Base-by-base conservation (phyloP, 352 stramenopile genomes). In the Phytophthora melonis region DNA sequence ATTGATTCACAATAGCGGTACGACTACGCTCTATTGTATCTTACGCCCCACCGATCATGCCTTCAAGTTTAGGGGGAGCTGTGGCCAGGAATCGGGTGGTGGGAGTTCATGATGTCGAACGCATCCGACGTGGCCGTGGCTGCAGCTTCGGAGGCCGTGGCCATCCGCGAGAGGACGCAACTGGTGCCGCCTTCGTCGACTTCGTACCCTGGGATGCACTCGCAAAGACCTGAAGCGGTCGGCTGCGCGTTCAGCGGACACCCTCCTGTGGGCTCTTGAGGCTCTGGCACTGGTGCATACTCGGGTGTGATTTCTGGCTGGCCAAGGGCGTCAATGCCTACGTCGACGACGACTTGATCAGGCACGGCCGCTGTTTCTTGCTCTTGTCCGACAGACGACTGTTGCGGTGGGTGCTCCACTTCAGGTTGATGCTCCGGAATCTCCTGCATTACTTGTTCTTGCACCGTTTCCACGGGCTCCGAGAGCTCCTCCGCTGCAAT, bases 161-260 rank as follows among this genome's bases (percentile, higher is more conserved):
- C 13, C 58, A 77, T 70, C 16, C 52, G 58, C 8, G 69, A 67
- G 11, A 81, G 70, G 6, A 89, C 77, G n/a, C 82, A 90, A 39
- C 25, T 62, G 18, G 53, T 74, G 5, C 63, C 78, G 23, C 61
- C 19, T 23, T 53, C 32, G 32, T 81, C 84, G 3, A 75, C 47
- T 23, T 81, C 72, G 54, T 82, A 92, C 2, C 77, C 81, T 11
- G 45, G 61, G 9, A 81, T 63, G 50, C 83, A 89, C 63, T 87
- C 83, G 57, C 83, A 90, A 13, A 81, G 58, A 1, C 80, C 82
- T 5, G 83, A 50, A 14, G 21, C 66, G 18, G 68, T 69, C 9
- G 70, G 53, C 5, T 76, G 64, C 1, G 85, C 68, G 55, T 89
- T 72, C 53, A 67, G 18, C 3, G 85, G 83, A 43, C 85, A 92